phyloP scores from a whole-genome alignment of 805 yeast species.

The Candida insectorum region DNA sequence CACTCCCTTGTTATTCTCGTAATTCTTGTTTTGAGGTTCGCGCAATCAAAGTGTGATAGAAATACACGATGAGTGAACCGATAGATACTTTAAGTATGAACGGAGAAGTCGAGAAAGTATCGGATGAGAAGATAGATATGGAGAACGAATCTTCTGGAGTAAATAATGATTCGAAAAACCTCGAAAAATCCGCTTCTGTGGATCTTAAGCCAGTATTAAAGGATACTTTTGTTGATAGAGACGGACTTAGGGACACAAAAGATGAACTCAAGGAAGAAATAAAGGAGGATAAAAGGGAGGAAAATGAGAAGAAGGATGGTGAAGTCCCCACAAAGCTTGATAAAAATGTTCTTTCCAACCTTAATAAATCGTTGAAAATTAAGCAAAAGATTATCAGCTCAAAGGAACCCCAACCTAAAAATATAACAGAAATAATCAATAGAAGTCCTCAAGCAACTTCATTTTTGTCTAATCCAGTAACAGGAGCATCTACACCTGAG shows the following conservation, averaged over 20 bases:
- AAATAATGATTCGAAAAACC: too few relatives aligned
- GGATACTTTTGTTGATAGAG: neutral
- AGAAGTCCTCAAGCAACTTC: conserved; percentile 28
- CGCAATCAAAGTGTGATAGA: too few relatives aligned
- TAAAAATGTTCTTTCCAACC: conserved; percentile 33
- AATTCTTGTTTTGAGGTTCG: too few relatives aligned
- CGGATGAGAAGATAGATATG: too few relatives aligned
- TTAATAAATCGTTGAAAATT: conserved; percentile 41
- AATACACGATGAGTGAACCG: too few relatives aligned
- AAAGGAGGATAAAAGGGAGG: neutral
- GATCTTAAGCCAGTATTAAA: too few relatives aligned
- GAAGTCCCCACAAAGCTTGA: conserved; percentile 14
- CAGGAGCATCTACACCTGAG: conserved; percentile 5
- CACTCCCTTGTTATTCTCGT: too few relatives aligned
- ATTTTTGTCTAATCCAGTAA: conserved; percentile 12
- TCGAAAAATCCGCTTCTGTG: too few relatives aligned
- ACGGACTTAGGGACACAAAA: conserved; percentile 1
- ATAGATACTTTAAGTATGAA: too few relatives aligned
- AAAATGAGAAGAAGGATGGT: neutral
- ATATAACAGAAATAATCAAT: conserved; percentile 33
- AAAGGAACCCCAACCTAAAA: conserved; percentile 36
- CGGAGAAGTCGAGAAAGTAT: too few relatives aligned
- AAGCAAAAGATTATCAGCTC: conserved; percentile 37
- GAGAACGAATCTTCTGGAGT: too few relatives aligned
- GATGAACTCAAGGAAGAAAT: neutral